Conservation (phyloP, 2,329 filamentous ascomycete species). For the Macroventuria anomochaeta region DNA sequence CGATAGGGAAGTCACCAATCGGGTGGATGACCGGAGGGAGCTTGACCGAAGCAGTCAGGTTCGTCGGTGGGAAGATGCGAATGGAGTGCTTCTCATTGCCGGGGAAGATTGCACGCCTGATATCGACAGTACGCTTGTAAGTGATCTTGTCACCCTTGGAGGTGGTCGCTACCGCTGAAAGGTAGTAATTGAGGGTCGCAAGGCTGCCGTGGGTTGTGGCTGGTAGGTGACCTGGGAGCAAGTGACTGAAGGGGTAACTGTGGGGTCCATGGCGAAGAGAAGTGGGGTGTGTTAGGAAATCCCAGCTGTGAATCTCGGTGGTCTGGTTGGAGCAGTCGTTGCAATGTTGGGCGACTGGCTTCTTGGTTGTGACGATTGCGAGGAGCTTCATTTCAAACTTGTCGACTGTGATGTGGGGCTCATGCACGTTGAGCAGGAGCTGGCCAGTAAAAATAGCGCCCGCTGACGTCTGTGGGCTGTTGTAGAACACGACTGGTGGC, state of each 20-base stretch:
- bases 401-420: slow-evolving; percentile 69
- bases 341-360: slow-evolving; percentile 81
- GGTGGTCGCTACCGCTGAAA: slow-evolving; percentile 60
- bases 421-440: slow-evolving; percentile 74
- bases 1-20: slow-evolving; percentile 79
- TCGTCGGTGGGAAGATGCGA: slow-evolving; percentile 94
- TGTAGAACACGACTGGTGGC: slow-evolving; percentile 84
- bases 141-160: slow-evolving; percentile 67
- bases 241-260: slow-evolving; percentile 85
- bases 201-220: slow-evolving; percentile 78
- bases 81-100: slow-evolving; percentile 86
- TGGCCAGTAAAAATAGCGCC: slow-evolving; percentile 87
- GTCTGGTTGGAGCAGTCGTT: slow-evolving; percentile 73
- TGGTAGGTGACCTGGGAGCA: slow-evolving; percentile 85
- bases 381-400: slow-evolving; percentile 75
- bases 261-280: slow-evolving; percentile 63
- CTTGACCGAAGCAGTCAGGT: slow-evolving; percentile 84
- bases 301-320: slow-evolving; percentile 80
- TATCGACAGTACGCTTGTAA: slow-evolving; percentile 70
- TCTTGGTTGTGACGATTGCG: slow-evolving; percentile 76
- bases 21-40: slow-evolving; percentile 86
- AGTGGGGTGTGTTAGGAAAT: slow-evolving; percentile 62
- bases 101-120: slow-evolving; percentile 80
- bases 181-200: slow-evolving; percentile 77
- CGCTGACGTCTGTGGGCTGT: slow-evolving; percentile 73